Base-by-base conservation (phyloP, 108 stramenopile species). In the Fragilaria crotonensis region DNA sequence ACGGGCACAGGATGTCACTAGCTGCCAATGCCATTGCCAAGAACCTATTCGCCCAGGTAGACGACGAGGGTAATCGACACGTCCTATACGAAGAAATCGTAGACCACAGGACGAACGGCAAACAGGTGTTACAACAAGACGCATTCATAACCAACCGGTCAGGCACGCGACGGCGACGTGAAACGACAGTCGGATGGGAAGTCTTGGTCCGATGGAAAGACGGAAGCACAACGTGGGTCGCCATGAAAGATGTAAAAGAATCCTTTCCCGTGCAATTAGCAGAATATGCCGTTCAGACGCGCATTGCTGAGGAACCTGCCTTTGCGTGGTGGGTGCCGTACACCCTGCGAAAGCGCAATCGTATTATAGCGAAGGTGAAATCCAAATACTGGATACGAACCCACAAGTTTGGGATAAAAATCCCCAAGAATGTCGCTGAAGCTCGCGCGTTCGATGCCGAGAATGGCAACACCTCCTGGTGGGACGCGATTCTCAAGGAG, bases 181-280 rank as follows among this genome's bases (percentile, higher is more conserved):
- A 25, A 22, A 64, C 62, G 18, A 75, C 73, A 5, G 30, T 18
- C 22, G 73, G 73, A 11, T 64, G 52, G 77, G 33, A 72, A 57
- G 60, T 57, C 26, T 65, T 22, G 54, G 64, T 28, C 54, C 66
- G 67, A 58, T 76, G 64, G 72, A 59, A 50, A 66, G 74, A 71
- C 58, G 55, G 50, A 0, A 46, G 45, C 0, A 64, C 67, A 1
- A 53, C 56, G 23, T 73, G 71, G 71, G 49, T 45, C 2, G 11
- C 14, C 18, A 21, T 73, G 28, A 67, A 62, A 29, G 61, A 62
- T 20, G 0, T 77, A 0, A 77, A 70, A 52, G 68, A 36, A 9
- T 59, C 57, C 5, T 65, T 69, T 48, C 76, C 76, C 0, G 63
- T 77, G 0, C 49, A 72, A 21, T n/a, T 73, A 0, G 77, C 77